phyloP scores from a whole-genome alignment of 768 basidiomycete genomes.

The Antrodiella citrinella region DNA sequence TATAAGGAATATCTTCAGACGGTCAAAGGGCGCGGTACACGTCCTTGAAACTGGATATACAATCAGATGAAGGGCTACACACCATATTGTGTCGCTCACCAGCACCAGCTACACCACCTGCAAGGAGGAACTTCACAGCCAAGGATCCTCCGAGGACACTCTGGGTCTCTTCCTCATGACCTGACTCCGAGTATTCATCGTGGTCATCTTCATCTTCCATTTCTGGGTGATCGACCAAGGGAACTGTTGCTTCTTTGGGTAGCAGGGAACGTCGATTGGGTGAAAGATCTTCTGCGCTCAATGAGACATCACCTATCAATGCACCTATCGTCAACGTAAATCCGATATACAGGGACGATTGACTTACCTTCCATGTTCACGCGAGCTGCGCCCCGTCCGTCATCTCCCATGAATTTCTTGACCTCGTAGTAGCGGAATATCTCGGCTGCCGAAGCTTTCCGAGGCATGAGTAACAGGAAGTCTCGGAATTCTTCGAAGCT shows the following conservation, averaged over 20 bases:
- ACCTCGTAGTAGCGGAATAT: slow-evolving; percentile 82
- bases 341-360: slow-evolving; percentile 7
- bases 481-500: slow-evolving; percentile 84
- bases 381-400: slow-evolving; percentile 69
- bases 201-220: slow-evolving; percentile 31
- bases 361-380: slow-evolving; percentile 82
- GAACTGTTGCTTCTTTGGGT: slow-evolving; percentile 11
- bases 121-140: slow-evolving; percentile 83
- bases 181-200: slow-evolving; percentile 30
- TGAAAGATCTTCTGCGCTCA: slow-evolving; percentile 70
- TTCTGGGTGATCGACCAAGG: slow-evolving; percentile 27
- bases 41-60: slow-evolving; percentile 76
- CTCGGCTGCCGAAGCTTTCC: slow-evolving; percentile 72
- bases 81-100: slow-evolving; percentile 39
- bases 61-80: not conserved
- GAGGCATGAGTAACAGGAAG: slow-evolving; percentile 80
- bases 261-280: slow-evolving; percentile 5
- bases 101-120: slow-evolving; percentile 92
- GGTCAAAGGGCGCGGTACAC: slow-evolving; percentile 95
- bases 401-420: slow-evolving; percentile 57
- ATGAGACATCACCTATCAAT: slow-evolving; percentile 60
- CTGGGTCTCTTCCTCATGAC: slow-evolving; percentile 54
- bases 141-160: slow-evolving; percentile 58
- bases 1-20: slow-evolving; percentile 93
- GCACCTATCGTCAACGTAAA: slow-evolving; percentile 3